Conservation (phyloP, 1,139 yeast species). For the Oligophagozyma castellii region DNA sequence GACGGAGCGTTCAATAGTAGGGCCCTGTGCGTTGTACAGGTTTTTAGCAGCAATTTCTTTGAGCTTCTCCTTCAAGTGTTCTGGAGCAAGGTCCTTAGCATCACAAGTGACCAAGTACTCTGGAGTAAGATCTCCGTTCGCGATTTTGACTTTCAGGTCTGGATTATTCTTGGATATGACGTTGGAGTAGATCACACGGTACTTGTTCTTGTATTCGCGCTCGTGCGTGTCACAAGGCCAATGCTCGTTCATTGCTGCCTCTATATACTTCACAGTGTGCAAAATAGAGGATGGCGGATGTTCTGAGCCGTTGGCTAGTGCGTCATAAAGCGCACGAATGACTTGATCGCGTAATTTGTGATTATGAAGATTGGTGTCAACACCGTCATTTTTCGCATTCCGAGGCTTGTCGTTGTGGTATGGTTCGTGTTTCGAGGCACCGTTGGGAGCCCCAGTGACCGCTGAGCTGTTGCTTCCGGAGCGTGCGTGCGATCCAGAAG, state of each 20-base stretch:
- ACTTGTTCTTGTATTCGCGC: slow-evolving; percentile 51
- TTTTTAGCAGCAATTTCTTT: slow-evolving; percentile 80
- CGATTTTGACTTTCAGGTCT: slow-evolving; percentile 56
- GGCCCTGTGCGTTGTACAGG: slow-evolving; percentile 93
- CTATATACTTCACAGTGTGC: slow-evolving; percentile 56
- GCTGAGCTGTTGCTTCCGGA: background rate
- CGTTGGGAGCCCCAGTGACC: slow-evolving; percentile 10
- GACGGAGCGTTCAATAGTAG: slow-evolving; percentile 91
- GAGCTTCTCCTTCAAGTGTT: slow-evolving; percentile 67
- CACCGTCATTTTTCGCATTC: slow-evolving; percentile 70
- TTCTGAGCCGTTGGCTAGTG: slow-evolving; percentile 68
- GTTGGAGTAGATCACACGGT: slow-evolving; percentile 73
- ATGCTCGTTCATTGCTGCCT: slow-evolving; percentile 38
- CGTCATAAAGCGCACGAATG: slow-evolving; percentile 71
- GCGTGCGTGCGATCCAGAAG: background rate
- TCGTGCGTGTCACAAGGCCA: slow-evolving; percentile 17
- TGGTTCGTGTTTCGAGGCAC: slow-evolving; percentile 23
- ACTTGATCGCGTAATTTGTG: slow-evolving; percentile 78
- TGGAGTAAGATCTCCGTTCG: slow-evolving; percentile 52
- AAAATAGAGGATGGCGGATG: slow-evolving; percentile 45
- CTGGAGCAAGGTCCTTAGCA: slow-evolving; percentile 93
- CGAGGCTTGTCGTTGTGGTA: slow-evolving; percentile 43
- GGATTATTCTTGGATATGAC: slow-evolving; percentile 84
- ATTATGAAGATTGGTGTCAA: slow-evolving; percentile 52
- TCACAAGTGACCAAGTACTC: slow-evolving; percentile 61